Evolutionary conservation across 345 rosid species (phyloP).

Genomic region (Lepidium didymum): DNA sequence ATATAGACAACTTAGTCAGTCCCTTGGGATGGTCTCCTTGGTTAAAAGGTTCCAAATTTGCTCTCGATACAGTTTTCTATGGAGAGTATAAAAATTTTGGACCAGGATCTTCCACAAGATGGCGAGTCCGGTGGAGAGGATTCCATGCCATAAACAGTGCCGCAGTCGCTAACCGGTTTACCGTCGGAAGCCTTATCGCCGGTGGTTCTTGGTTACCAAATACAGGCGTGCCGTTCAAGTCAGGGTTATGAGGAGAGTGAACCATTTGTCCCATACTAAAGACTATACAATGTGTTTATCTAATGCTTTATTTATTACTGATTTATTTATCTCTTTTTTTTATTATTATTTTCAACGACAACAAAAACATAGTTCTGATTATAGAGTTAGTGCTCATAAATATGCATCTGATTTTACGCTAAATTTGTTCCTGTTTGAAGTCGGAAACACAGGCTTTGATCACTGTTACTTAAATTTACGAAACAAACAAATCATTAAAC

Average conservation of each 20-base stretch:
- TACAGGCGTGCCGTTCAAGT: slow-evolving; percentile 59
- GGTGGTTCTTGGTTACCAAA: slow-evolving; percentile 73
- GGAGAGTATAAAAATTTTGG: slow-evolving; percentile 73
- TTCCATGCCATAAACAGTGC: slow-evolving; percentile 52
- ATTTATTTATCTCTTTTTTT: neutral
- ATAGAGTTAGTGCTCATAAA: neutral
- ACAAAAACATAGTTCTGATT: neutral
- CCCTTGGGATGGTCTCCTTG: slow-evolving; percentile 72
- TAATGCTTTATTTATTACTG: slow-evolving; percentile 14
- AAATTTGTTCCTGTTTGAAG: neutral
- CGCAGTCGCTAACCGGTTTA: slow-evolving; percentile 57
- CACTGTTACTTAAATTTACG: neutral
- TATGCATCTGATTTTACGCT: neutral
- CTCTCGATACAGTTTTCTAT: slow-evolving; percentile 58
- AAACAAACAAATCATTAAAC: no score
- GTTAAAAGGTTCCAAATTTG: slow-evolving; percentile 53
- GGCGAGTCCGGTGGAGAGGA: slow-evolving; percentile 72
- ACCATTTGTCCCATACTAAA: neutral
- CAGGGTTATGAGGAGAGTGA: slow-evolving; percentile 43
- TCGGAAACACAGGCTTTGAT: neutral
- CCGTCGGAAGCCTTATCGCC: slow-evolving; percentile 57
- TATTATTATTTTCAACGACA: neutral
- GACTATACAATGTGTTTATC: neutral
- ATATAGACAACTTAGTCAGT: slow-evolving; percentile 38
- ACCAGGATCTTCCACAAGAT: slow-evolving; percentile 50